phyloP scores from a whole-genome alignment of 768 basidiomycete genomes.

The Phanerochaete carnosa region DNA sequence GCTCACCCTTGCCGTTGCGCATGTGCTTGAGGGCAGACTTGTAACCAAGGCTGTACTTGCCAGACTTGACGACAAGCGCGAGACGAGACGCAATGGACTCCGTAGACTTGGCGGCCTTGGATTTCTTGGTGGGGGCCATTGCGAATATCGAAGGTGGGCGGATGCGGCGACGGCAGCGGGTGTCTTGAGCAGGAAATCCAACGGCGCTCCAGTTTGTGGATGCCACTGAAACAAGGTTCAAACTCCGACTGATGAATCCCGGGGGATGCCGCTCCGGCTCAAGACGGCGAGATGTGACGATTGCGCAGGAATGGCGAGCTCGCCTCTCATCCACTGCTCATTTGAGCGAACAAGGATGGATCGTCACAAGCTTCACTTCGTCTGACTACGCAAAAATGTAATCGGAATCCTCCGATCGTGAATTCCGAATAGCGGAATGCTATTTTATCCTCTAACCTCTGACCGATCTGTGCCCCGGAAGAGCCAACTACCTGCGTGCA shows the following conservation, averaged over 20 bases:
- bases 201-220: constrained; percentile 12
- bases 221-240: constrained; percentile 29
- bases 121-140: constrained; percentile 96
- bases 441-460: constrained; percentile 7
- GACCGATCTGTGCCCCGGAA: background rate
- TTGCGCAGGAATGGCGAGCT: constrained; percentile 16
- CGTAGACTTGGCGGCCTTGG: constrained; percentile 88
- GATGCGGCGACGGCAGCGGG: constrained; percentile 15
- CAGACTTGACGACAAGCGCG: constrained; percentile 97
- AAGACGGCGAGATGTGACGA: too few species aligned
- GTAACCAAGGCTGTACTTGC: constrained; percentile 96
- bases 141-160: constrained; percentile 21
- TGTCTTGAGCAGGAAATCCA: constrained; percentile 13
- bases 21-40: constrained; percentile 98
- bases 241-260: constrained; percentile 17
- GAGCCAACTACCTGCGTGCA: background rate
- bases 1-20: constrained; percentile 95
- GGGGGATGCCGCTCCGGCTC: background rate
- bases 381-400: background rate
- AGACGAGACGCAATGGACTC: constrained; percentile 93
- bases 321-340: constrained; percentile 7
- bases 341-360: background rate
- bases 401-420: background rate
- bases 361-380: background rate
- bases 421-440: constrained; percentile 16